phyloP scores from a whole-genome alignment of 352 stramenopile species.

The Globisporangium solare region DNA sequence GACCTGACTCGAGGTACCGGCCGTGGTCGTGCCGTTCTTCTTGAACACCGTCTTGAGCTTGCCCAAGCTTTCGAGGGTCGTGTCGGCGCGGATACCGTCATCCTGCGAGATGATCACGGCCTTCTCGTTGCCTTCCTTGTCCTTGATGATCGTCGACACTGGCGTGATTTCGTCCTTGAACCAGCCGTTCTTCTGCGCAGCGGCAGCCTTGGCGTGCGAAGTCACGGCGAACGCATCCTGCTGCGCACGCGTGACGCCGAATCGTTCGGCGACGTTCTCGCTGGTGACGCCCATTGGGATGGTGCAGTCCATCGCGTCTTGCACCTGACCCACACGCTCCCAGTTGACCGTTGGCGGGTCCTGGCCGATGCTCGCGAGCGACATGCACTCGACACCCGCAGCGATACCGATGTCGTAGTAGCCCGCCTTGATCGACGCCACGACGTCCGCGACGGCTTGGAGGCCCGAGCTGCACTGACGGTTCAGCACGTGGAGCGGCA shows the following conservation, averaged over 20 bases:
- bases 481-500: conserved; percentile 78
- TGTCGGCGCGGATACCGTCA: conserved; percentile 64
- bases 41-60: conserved; percentile 84
- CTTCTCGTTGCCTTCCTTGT: conserved; percentile 79
- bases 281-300: conserved; percentile 85
- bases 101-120: conserved; percentile 69
- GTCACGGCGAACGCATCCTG: conserved; percentile 78
- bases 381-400: conserved; percentile 87
- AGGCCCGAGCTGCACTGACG: conserved; percentile 85
- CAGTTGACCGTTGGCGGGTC: conserved; percentile 58
- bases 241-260: conserved; percentile 55
- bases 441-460: conserved; percentile 79
- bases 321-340: conserved; percentile 39
- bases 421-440: conserved; percentile 70
- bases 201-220: conserved; percentile 72
- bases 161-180: conserved; percentile 90
- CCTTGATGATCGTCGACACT: conserved; percentile 63
- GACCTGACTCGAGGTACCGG: conserved; percentile 85
- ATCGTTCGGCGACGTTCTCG: conserved; percentile 84
- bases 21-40: conserved; percentile 69
- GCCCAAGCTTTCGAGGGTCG: conserved; percentile 54
- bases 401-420: conserved; percentile 86
- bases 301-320: conserved; percentile 80
- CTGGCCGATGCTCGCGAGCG: conserved; percentile 44
- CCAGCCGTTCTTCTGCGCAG: conserved; percentile 71